Evolutionary conservation across 345 rosid species (phyloP), one percentile per base, ranked within the genome.

Genomic region (Citrus sp.): DNA sequence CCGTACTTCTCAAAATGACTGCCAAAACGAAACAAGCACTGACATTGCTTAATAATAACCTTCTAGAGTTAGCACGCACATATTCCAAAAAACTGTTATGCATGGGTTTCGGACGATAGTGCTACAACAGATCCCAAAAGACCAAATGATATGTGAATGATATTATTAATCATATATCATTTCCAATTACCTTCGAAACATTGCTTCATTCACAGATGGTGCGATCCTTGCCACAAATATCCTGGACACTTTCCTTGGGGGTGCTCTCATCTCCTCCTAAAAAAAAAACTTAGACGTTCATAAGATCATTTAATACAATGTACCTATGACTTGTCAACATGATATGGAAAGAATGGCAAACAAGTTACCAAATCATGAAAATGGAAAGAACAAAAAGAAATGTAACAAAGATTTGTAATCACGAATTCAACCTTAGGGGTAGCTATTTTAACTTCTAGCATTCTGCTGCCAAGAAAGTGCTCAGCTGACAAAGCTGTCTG

Each of bases 191-290:
- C 99, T 94, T n/a, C 97, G 90, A 28, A 96, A 94, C 65, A 88
- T 80, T 58, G 91, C 80, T 79, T 96, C 99, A 30, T 93, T 90
- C 64, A 94, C 99, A 68, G 98, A 89, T 35, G 90, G 88, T 68
- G 94, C 89, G 51, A 96, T 94, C 87, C 97, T 88, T 55, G 99
- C 99, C 71, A 96, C 98, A 77, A 96, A 96, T 83, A 96, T 92
- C 85, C 99, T 91, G 22, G 95, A 90, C 3, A 81, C 97, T 73
- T 94, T 96, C 82, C 90, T 94, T 25, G 89, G 75, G 74, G 97
- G 94, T 68, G 91, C 88, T 87, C 94, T 92, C 99, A 96, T 94
- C 85, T 96, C 99, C 88, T 96, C 99, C 99, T 96, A 86, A 18
- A 80, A 85, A 74, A 56, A 75, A 78, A 66, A 74, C 59, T 65